Evolutionary conservation across 164 flowering plant genomes (phyloP).

Genomic region (Piper betle): DNA sequence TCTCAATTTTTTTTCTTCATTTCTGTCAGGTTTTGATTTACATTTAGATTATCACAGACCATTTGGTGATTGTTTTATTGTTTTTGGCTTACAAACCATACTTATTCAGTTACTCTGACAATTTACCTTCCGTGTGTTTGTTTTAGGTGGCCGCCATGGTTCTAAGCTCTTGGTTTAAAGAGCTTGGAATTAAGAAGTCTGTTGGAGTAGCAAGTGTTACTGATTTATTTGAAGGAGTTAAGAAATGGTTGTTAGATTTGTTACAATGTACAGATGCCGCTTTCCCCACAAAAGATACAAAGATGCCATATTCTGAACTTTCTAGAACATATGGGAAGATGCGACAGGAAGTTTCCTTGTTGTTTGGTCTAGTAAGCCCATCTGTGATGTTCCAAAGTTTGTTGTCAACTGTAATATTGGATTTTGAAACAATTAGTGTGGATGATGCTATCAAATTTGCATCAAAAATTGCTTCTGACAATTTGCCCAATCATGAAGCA

Average conservation of each 20-base stretch:
- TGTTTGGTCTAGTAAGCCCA: constrained; percentile 39
- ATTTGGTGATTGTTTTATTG: no score
- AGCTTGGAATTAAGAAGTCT: constrained; percentile 28
- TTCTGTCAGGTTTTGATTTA: no score
- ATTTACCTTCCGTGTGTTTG: not conserved
- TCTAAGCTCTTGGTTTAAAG: constrained; percentile 85
- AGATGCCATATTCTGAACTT: constrained; percentile 83
- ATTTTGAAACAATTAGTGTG: constrained; percentile 44
- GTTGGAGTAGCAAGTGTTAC: constrained; percentile 14
- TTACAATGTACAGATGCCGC: constrained; percentile 77
- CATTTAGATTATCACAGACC: no score
- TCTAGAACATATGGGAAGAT: constrained; percentile 91
- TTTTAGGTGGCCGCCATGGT: constrained; percentile 80
- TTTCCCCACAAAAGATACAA: constrained; percentile 72
- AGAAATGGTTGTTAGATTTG: constrained; percentile 62
- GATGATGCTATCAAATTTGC: constrained; percentile 80
- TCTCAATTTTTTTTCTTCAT: no score
- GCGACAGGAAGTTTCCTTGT: constrained; percentile 71
- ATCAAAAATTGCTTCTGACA: constrained; percentile 33
- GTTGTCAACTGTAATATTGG: constrained; percentile 24
- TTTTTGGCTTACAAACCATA: no score
- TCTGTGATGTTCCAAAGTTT: constrained; percentile 26
- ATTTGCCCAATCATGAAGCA: constrained; percentile 21
- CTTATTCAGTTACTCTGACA: no score
- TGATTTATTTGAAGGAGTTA: constrained; percentile 25